Evolutionary conservation across 306 rosid species (phyloP), one percentile per base, ranked within the genome.

Genomic region (Senna tora): DNA sequence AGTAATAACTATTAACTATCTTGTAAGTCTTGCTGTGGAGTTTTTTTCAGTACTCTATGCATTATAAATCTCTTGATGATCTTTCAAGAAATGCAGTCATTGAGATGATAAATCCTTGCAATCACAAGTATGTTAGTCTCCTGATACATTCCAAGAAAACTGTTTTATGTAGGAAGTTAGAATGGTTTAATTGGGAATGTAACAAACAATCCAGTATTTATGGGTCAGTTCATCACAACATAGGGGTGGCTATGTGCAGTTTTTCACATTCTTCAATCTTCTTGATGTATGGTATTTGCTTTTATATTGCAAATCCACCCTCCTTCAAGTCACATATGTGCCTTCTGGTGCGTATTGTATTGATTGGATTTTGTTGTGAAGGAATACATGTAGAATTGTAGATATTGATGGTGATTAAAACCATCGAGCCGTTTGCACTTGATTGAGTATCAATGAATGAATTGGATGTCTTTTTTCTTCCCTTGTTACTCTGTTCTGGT

Each of bases 291-390:
- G 51, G 28, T 45, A 65, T 61, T 49, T 8, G 32, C 59, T 20
- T 22, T 6, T 53, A 5, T 47, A 45, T 69, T 45, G 20, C 73
- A 38, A 53, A 63, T 45, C 55, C 46, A 51, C 68, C 4, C 11
- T 45, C 52, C 19, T 46, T 39, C 15, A 14, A 9, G 43, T 51
- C 45, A 75, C 53, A 42, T 52, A 49, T 71, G 17, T 50, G 14
- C 62, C 28, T 50, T 68, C 76, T 65, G 34, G 75, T 8, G n/a
- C 2, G 14, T 34, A 56, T 43, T 71, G 77, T 33, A 17, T 39
- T 64, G 13, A 57, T 2, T 52, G 32, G 42, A 30, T 57, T 30
- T 7, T 13, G 49, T 10, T 33, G 7, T 33, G 13, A n/a, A n/a
- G n/a, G n/a, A n/a, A n/a, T n/a, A n/a, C n/a, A n/a, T n/a, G n/a